Conservation (phyloP, 106 monocot genomes). For the Cymbidium sinense region DNA sequence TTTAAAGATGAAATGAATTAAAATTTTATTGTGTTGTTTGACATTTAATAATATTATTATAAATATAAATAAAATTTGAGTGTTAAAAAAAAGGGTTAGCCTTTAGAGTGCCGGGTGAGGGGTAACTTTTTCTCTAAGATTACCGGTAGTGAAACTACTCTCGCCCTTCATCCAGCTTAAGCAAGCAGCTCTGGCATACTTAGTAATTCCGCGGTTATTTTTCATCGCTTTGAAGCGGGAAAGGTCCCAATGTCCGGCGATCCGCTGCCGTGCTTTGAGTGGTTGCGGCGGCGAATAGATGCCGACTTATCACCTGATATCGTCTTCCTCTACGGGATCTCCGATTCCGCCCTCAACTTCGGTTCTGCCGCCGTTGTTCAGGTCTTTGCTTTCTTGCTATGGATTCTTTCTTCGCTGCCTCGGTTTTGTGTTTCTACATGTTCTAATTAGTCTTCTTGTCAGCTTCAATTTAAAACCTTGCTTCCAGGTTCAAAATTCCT, state of each 20-base stretch:
- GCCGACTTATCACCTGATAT: slow-evolving; percentile 44
- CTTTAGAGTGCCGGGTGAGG: too few relatives aligned
- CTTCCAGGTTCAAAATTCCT: not conserved
- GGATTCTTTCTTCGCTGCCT: not conserved
- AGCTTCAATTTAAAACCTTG: not conserved
- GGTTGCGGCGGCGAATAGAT: slow-evolving; percentile 58
- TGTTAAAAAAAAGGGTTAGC: too few relatives aligned
- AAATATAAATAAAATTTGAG: too few relatives aligned
- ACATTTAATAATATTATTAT: too few relatives aligned
- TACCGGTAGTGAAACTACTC: too few relatives aligned
- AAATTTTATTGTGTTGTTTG: too few relatives aligned
- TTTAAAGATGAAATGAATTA: too few relatives aligned
- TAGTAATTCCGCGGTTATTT: not conserved
- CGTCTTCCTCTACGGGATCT: slow-evolving; percentile 61
- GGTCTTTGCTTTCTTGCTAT: slow-evolving; percentile 22
- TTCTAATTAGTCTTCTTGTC: not conserved
- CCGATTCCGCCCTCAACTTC: slow-evolving; percentile 73
- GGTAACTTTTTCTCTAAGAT: too few relatives aligned
- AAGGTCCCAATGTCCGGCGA: not conserved
- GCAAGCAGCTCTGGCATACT: too few relatives aligned
- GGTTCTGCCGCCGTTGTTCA: slow-evolving; percentile 65
- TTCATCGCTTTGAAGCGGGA: too few relatives aligned
- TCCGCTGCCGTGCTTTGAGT: slow-evolving; percentile 49
- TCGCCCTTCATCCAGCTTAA: too few relatives aligned
- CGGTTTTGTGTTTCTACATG: too few relatives aligned